Base-by-base conservation (phyloP, 73 alveolate genomes). In the Symbiodinium pilosum region DNA sequence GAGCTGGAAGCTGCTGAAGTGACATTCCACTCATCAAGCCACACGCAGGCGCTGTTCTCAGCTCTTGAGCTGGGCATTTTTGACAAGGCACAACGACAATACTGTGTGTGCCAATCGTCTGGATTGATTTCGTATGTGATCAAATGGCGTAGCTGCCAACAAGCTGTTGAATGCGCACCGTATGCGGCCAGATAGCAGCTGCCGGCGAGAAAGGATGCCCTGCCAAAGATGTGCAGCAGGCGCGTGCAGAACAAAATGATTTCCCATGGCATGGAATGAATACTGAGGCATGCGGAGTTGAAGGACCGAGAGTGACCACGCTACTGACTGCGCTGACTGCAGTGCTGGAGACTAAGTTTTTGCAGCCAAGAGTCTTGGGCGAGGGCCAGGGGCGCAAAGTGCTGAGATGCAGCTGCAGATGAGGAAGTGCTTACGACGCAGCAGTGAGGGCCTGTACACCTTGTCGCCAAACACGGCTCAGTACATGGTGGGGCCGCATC, bases 391-490 rank as follows among this genome's bases (percentile, higher is more conserved):
- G 6, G 34, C 43, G n/a, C 28, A 36, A 16, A 32, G 38, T 40
- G 40, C 4, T 9, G 54, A 38, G 59, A 34, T n/a, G n/a, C 18
- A 24, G 16, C 12, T 32, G 12, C 77, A 16, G 68, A 86, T 44
- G 36, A 88, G 95, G 95, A 88, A 88, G 43, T 88, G 95, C 87
- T 8, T 88, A 9, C 95, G 95, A 43, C 95, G 95, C 64, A 42
- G 71, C 71, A 56, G 21, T 6, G 91, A 69, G 34, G 98, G 98
- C 47, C 30, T 75, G 83, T 92, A 92, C 83, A 92, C 89, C 30
- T 84, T 92, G 91, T 92, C 98, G 51, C 98, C 98, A 56, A 92
- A 92, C 98, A 92, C 98, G 6, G 89, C 98, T 28, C 77, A 73
- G 98, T 92, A 54, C 98, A 73, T 92, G 98, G 98, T 43, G 41